These are phyloP conservation scores for Phytopythium ostracodes DNA, from an alignment of 352 stramenopile genomes.

Conservation along the genomic window DNA sequence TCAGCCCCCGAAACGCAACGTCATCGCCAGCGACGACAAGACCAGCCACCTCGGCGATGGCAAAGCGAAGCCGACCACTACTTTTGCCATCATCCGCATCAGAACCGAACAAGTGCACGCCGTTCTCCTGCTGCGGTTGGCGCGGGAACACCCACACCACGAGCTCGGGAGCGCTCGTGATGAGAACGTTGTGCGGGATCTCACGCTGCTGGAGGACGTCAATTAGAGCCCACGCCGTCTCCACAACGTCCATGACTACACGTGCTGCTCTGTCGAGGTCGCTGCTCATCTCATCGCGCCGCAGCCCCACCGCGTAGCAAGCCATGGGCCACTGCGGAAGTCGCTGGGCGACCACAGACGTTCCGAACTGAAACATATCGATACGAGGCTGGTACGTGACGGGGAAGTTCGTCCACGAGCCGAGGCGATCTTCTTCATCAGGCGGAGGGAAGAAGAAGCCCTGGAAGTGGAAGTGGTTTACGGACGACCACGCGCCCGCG, in stretches of 20 bases:
- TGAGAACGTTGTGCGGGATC: conserved; percentile 58
- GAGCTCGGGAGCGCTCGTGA: conserved; percentile 12
- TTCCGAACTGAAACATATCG: conserved; percentile 18
- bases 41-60: conserved; percentile 55
- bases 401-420: conserved; percentile 29
- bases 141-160: conserved; percentile 57
- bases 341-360: conserved; percentile 14
- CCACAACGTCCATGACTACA: conserved; percentile 11
- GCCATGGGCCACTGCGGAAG: conserved; percentile 42
- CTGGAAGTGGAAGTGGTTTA: conserved; percentile 78
- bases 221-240: conserved; percentile 37
- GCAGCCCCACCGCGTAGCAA: conserved; percentile 32
- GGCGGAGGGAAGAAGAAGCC: conserved; percentile 43
- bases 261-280: background rate
- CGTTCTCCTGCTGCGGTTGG: conserved; percentile 48
- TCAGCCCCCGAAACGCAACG: conserved; percentile 26
- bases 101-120: conserved; percentile 9
- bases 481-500: conserved; percentile 66
- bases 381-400: conserved; percentile 30
- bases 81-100: background rate
- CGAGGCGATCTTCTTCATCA: background rate
- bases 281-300: background rate
- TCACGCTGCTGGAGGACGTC: conserved; percentile 25
- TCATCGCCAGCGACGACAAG: conserved; percentile 41
- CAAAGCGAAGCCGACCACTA: conserved; percentile 34